Evolutionary conservation across 306 rosid genomes (phyloP).

Genomic region (Dryas drummondii): DNA sequence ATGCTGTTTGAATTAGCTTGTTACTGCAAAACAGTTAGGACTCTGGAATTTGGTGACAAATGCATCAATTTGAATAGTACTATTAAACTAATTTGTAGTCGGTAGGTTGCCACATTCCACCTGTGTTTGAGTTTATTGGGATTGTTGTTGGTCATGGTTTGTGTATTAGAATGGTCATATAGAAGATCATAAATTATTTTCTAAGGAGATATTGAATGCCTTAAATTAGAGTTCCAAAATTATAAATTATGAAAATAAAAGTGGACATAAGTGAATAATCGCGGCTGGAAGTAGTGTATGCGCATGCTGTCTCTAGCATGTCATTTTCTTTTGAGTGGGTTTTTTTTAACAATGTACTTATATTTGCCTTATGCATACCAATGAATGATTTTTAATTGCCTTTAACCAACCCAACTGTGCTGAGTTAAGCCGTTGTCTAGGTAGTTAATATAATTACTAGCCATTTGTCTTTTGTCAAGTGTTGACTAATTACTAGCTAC

Average conservation of each 20-base stretch:
- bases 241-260: neutral
- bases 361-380: neutral
- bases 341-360: neutral
- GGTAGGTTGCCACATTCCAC: neutral
- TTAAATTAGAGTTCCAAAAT: neutral
- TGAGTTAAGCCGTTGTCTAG: neutral
- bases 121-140: neutral
- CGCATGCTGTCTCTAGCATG: neutral
- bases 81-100: neutral
- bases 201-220: neutral
- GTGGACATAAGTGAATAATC: neutral
- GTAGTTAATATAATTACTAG: neutral
- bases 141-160: neutral
- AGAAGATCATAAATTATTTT: neutral
- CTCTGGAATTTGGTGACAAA: neutral
- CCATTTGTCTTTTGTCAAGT: slow-evolving; percentile 20
- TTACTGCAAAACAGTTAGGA: neutral
- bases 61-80: neutral
- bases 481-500: slow-evolving; percentile 61
- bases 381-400: neutral
- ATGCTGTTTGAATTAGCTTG: neutral
- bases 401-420: neutral
- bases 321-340: neutral
- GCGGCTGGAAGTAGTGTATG: neutral
- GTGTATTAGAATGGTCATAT: neutral